These are phyloP conservation scores for Phytopythium chamaehyphon DNA, from an alignment of 352 stramenopile genomes.

Conservation along the genomic window DNA sequence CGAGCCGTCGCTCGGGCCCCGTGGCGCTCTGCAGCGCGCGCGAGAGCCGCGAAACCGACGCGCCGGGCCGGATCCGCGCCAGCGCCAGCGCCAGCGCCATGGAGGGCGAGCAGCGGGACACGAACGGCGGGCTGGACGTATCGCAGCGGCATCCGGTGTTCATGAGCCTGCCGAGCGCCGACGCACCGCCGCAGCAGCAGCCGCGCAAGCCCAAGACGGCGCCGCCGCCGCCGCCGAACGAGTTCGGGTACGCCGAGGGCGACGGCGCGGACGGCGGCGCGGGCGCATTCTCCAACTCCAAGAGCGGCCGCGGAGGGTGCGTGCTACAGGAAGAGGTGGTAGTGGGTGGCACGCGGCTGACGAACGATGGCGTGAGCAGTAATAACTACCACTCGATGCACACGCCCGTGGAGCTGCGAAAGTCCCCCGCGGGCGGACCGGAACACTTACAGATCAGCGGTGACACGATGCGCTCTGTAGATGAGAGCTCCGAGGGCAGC, in stretches of 20 bases:
- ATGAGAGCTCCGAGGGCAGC: slow-evolving; percentile 74
- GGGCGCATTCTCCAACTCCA: slow-evolving; percentile 14
- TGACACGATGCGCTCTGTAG: slow-evolving; percentile 36
- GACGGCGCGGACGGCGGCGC: slow-evolving; percentile 21
- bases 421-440: slow-evolving; percentile 14
- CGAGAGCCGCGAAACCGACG: no score
- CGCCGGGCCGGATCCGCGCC: neutral
- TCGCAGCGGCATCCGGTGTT: slow-evolving; percentile 27
- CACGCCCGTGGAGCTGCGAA: slow-evolving; percentile 48
- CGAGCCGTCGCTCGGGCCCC: no score
- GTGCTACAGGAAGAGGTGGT: neutral
- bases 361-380: slow-evolving; percentile 7
- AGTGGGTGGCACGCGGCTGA: neutral
- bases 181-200: neutral
- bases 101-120: slow-evolving; percentile 7
- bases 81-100: neutral
- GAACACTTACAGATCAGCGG: slow-evolving; percentile 7
- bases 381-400: slow-evolving; percentile 49
- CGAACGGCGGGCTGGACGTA: slow-evolving; percentile 9
- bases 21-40: neutral
- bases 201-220: slow-evolving; percentile 10
- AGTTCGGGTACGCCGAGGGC: slow-evolving; percentile 10
- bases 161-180: slow-evolving; percentile 11
- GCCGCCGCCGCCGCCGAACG: slow-evolving; percentile 19
- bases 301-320: slow-evolving; percentile 29